Conservation (phyloP, 441 rosid species). For the Populus hybrid region DNA sequence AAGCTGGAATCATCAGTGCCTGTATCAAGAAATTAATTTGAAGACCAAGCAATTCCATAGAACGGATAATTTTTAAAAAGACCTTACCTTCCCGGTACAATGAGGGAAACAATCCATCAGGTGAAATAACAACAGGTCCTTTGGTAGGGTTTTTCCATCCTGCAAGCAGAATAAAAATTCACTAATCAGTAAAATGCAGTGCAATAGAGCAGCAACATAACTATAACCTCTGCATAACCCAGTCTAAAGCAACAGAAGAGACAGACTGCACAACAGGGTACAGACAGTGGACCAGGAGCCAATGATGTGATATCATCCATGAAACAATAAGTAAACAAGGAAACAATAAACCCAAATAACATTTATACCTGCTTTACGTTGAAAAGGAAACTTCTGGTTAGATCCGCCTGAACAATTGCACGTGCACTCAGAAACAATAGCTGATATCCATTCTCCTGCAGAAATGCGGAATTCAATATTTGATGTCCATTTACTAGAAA, state of each 20-base stretch:
- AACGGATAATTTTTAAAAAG: neutral
- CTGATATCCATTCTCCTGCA: conserved; percentile 93
- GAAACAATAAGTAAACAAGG: neutral
- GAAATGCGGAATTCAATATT: conserved; percentile 10
- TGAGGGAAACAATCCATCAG: conserved; percentile 85
- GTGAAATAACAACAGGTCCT: conserved; percentile 89
- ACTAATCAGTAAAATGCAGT: neutral
- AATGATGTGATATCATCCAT: neutral
- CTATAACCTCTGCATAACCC: neutral
- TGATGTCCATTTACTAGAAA: neutral
- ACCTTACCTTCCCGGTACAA: conserved; percentile 74
- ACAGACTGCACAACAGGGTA: neutral
- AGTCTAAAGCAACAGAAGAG: neutral
- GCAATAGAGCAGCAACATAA: neutral
- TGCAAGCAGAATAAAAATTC: conserved; percentile 26
- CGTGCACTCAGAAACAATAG: conserved; percentile 88
- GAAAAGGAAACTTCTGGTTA: conserved; percentile 70
- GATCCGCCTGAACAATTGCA: conserved; percentile 92
- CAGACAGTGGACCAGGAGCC: neutral
- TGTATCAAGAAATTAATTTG: neutral
- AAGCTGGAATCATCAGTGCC: neutral
- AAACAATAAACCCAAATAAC: neutral
- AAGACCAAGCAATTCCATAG: neutral
- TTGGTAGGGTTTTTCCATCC: conserved; percentile 86
- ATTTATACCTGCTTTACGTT: conserved; percentile 73